These are phyloP conservation scores for Penicillium pancosmium DNA, from an alignment of 495 filamentous ascomycete species.

Conservation along the genomic window DNA sequence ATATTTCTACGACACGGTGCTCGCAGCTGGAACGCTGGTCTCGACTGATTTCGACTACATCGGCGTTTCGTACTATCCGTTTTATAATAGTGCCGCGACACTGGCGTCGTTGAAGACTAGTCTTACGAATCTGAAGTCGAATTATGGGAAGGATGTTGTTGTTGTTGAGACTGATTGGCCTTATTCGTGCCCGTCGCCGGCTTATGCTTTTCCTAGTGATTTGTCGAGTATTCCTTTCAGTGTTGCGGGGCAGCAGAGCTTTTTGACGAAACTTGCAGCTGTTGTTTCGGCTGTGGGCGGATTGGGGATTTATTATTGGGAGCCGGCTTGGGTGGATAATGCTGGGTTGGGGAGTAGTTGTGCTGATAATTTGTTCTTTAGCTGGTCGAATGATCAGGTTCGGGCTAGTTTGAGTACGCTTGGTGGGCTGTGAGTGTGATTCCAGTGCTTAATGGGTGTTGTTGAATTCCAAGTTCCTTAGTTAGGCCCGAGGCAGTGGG, in stretches of 20 bases:
- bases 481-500: background rate
- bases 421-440: constrained; percentile 25
- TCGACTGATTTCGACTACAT: constrained; percentile 67
- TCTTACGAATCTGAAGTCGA: constrained; percentile 58
- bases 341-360: constrained; percentile 59
- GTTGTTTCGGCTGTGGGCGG: constrained; percentile 53
- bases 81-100: constrained; percentile 58
- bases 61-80: constrained; percentile 73
- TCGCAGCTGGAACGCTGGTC: constrained; percentile 52
- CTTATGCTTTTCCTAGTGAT: constrained; percentile 60
- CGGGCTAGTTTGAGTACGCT: constrained; percentile 37
- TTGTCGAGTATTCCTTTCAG: constrained; percentile 59
- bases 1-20: constrained; percentile 61
- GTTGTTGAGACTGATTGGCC: constrained; percentile 74
- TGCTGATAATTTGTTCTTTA: constrained; percentile 50
- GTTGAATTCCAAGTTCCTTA: background rate
- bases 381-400: constrained; percentile 30
- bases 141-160: constrained; percentile 61
- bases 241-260: constrained; percentile 60
- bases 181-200: constrained; percentile 56
- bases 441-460: background rate
- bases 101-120: constrained; percentile 57
- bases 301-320: constrained; percentile 69
- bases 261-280: constrained; percentile 56
- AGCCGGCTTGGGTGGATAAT: constrained; percentile 70